phyloP scores from a whole-genome alignment of 2,329 filamentous ascomycete genomes.

The Fusarium cicatricum region DNA sequence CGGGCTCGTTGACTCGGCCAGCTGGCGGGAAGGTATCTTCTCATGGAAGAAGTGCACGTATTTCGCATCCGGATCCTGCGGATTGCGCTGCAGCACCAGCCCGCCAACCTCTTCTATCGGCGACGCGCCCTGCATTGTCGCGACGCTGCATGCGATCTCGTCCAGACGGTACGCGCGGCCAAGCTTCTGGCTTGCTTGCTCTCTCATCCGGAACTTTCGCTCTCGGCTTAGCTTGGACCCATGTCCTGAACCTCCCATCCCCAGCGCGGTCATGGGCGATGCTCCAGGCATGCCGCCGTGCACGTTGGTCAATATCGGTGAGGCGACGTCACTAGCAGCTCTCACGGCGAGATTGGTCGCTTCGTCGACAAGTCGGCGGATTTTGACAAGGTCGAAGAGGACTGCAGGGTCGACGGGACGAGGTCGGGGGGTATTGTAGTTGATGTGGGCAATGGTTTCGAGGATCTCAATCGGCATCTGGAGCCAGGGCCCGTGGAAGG shows the following conservation, averaged over 20 bases:
- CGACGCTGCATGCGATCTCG: slow-evolving; percentile 84
- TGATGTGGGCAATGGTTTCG: slow-evolving; percentile 79
- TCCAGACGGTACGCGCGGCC: slow-evolving; percentile 81
- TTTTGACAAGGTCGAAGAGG: slow-evolving; percentile 86
- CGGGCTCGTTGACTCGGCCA: slow-evolving; percentile 76
- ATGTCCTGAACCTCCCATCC: slow-evolving; percentile 58
- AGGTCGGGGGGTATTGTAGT: slow-evolving; percentile 79
- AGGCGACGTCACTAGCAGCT: slow-evolving; percentile 76
- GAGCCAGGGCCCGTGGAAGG: slow-evolving; percentile 85
- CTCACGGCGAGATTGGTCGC: slow-evolving; percentile 80
- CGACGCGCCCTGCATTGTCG: slow-evolving; percentile 82
- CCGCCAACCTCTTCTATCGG: slow-evolving; percentile 79
- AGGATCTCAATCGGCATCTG: slow-evolving; percentile 81
- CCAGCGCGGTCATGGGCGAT: slow-evolving; percentile 30
- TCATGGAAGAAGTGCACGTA: slow-evolving; percentile 96
- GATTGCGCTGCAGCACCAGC: slow-evolving; percentile 74
- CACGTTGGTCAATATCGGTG: slow-evolving; percentile 67
- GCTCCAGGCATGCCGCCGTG: slow-evolving; percentile 49
- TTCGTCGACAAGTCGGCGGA: slow-evolving; percentile 80
- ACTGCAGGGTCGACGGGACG: slow-evolving; percentile 81
- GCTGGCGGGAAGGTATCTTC: slow-evolving; percentile 79
- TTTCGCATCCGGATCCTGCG: slow-evolving; percentile 75
- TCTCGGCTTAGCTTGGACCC: slow-evolving; percentile 76
- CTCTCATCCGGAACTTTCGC: slow-evolving; percentile 79
- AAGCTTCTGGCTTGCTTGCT: slow-evolving; percentile 81